Evolutionary conservation across 352 stramenopile genomes (phyloP).

Genomic region (Phytophthora chlamydospora): DNA sequence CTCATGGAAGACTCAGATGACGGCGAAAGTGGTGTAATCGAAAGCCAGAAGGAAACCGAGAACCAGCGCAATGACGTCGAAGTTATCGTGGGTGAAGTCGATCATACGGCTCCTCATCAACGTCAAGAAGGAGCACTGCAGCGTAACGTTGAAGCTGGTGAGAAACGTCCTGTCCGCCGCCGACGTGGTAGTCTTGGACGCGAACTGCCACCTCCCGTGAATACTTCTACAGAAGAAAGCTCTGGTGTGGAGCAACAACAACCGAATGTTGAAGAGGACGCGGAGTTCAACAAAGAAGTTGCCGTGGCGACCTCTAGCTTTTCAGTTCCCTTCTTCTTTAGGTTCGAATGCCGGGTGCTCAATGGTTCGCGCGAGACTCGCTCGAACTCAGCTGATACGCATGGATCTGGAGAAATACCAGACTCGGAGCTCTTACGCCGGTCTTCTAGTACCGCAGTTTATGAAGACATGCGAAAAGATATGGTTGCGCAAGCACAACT

Average conservation of each 20-base stretch:
- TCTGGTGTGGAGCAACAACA: constrained; percentile 41
- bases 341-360: constrained; percentile 79
- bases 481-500: constrained; percentile 30
- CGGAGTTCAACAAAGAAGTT: constrained; percentile 86
- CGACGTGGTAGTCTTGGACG: constrained; percentile 29
- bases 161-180: constrained; percentile 16
- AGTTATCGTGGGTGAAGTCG: constrained; percentile 9
- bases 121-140: not conserved
- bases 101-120: not conserved
- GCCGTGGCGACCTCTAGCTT: constrained; percentile 83
- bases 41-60: constrained; percentile 19
- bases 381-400: constrained; percentile 26
- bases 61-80: not conserved
- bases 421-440: constrained; percentile 35
- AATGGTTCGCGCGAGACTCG: constrained; percentile 35
- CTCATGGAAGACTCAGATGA: constrained; percentile 70
- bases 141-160: constrained; percentile 5
- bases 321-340: constrained; percentile 87
- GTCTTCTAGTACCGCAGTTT: constrained; percentile 61
- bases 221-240: constrained; percentile 32
- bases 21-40: constrained; percentile 29
- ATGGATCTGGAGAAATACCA: constrained; percentile 8
- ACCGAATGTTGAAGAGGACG: constrained; percentile 65
- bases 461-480: constrained; percentile 47
- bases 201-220: constrained; percentile 36